phyloP scores from a whole-genome alignment of 1,139 yeast species.

The Yarrowia galli region DNA sequence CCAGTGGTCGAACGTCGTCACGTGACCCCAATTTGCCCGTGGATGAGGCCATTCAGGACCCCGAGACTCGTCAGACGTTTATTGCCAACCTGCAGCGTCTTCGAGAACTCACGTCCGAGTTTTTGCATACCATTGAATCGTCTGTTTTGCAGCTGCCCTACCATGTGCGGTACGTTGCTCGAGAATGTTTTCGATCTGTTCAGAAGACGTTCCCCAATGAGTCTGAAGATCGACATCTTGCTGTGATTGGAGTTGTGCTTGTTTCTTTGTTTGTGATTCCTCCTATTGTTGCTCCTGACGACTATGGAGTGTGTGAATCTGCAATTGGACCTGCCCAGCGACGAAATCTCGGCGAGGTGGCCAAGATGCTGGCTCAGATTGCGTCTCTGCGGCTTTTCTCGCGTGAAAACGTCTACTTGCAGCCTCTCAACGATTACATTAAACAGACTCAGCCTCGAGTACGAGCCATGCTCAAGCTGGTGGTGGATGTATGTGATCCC shows the following conservation, averaged over 20 bases:
- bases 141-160: constrained; percentile 64
- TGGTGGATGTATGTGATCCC: constrained; percentile 64
- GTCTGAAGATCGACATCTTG: constrained; percentile 57
- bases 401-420: constrained; percentile 68
- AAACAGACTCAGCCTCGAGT: constrained; percentile 59
- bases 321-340: constrained; percentile 52
- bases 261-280: constrained; percentile 69
- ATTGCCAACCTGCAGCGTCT: constrained; percentile 75
- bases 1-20: constrained; percentile 54
- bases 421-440: constrained; percentile 80
- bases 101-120: constrained; percentile 72
- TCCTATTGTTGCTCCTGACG: constrained; percentile 73
- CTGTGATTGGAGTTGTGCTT: constrained; percentile 73
- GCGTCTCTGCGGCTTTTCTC: constrained; percentile 72
- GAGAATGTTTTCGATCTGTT: constrained; percentile 52
- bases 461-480: constrained; percentile 55
- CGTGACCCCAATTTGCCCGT: constrained; percentile 59
- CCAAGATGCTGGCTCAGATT: constrained; percentile 69
- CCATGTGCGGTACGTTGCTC: constrained; percentile 62
- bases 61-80: constrained; percentile 71
- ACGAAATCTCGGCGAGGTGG: constrained; percentile 64
- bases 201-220: constrained; percentile 60
- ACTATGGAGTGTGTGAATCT: constrained; percentile 60
- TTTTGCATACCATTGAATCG: constrained; percentile 58
- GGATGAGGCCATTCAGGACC: constrained; percentile 79